Evolutionary conservation across 2,329 filamentous ascomycete genomes (phyloP).

Genomic region (Ambrosiella beaveri): DNA sequence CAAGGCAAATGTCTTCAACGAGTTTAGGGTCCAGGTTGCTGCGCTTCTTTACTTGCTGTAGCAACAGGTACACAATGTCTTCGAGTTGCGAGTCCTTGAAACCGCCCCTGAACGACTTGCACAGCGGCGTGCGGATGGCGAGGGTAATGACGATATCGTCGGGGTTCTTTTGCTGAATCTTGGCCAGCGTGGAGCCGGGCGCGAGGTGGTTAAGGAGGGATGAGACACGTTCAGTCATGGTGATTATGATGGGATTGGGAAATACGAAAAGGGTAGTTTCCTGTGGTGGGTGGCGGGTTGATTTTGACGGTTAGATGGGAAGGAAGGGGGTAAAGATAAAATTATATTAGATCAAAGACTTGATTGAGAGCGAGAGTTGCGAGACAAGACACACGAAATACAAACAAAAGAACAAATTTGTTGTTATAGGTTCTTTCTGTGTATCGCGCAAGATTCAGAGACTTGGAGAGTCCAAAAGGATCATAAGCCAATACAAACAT

Average conservation of each 20-base stretch:
- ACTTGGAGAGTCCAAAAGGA: too few relatives aligned
- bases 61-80: slow-evolving; percentile 63
- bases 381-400: too few relatives aligned
- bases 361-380: too few relatives aligned
- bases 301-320: too few relatives aligned
- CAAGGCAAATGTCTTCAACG: slow-evolving; percentile 79
- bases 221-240: slow-evolving; percentile 72
- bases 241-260: slow-evolving; percentile 20
- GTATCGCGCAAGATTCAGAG: too few relatives aligned
- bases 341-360: too few relatives aligned
- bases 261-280: not conserved
- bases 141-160: slow-evolving; percentile 96
- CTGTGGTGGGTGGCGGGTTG: not conserved
- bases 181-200: slow-evolving; percentile 51
- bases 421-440: too few relatives aligned
- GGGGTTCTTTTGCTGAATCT: slow-evolving; percentile 77
- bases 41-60: slow-evolving; percentile 58
- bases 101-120: slow-evolving; percentile 78
- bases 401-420: too few relatives aligned
- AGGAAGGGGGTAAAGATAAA: too few relatives aligned
- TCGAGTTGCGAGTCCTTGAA: slow-evolving; percentile 91
- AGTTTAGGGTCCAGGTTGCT: slow-evolving; percentile 63
- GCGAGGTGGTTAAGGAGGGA: slow-evolving; percentile 77
- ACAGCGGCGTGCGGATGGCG: slow-evolving; percentile 72
- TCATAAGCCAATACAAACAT: too few relatives aligned